Evolutionary conservation across 805 yeast species (phyloP), one percentile per base, ranked within the genome.

Genomic region (Scheffersomyces amazonensis): DNA sequence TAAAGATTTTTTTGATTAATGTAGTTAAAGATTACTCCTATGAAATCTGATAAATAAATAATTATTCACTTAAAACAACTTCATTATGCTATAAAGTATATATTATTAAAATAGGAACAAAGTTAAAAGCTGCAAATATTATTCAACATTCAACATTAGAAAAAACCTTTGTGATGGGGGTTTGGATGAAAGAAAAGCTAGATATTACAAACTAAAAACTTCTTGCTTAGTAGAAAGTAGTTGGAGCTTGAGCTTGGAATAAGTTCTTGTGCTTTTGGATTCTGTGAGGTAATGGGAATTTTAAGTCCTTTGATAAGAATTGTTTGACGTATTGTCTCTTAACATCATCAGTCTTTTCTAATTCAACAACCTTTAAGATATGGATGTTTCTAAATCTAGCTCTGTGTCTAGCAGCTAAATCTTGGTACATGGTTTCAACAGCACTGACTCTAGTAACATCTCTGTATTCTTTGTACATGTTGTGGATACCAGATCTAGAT

Each of bases 381-480:
- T 93, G 99, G 76, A 93, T 87, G 60, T 91, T 84, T 85, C 99
- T 88, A 83, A 93, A 93, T 83, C 99, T 89, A 69, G 99, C 93
- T 85, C 99, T 89, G 95, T 93, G 99, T 81, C 99, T 90, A 61
- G 99, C 97, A 76, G 99, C 99, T 86, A 93, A 86, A 78, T 93
- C 99, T 75, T 86, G 90, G 93, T 93, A 93, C 84, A 93, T 84
- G 69, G 93, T 79, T 76, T 87, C 96, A 69, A 93, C 97, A 60
- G 98, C 99, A 73, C 87, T 96, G 53, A 89, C 95, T 81, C 99
- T 93, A 81, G 96, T 77, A 62, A 91, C 95, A 65, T 91, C 99
- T 78, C 99, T 89, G 93, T 88, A 87, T 81, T 93, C 99, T 83
- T 93, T 93, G 96, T 93, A 93, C 97, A 93, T 93, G 95, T 93